Percentiles rank a stretch among this genome's conserved stretches.
Conservation (phyloP, 805 yeast species). For the Wickerhamiella spandovensis region DNA sequence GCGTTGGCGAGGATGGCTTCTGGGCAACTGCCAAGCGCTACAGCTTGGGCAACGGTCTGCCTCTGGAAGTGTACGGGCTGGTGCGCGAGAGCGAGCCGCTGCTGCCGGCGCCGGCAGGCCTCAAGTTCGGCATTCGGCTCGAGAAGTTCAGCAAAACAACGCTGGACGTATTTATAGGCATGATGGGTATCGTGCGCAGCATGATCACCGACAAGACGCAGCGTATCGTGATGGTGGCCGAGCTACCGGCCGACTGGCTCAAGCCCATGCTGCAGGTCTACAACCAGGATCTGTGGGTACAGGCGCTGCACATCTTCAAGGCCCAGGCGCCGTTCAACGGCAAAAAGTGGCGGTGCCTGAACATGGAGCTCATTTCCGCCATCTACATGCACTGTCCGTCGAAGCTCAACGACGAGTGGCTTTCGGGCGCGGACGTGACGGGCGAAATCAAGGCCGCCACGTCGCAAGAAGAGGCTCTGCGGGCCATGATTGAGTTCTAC, state of each 20-base stretch:
- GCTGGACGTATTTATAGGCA: constrained; percentile 28
- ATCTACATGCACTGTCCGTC: constrained; percentile 66
- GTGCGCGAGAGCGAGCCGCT: neutral
- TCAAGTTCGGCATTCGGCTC: constrained; percentile 1
- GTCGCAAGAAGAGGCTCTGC: constrained; percentile 72
- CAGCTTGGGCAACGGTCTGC: neutral
- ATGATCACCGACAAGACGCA: constrained; percentile 59
- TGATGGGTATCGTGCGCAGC: constrained; percentile 43
- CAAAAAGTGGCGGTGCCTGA: constrained; percentile 82
- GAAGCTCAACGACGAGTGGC: constrained; percentile 73
- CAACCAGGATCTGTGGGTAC: constrained; percentile 48
- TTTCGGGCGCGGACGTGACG: constrained; percentile 66
- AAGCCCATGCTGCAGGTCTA: constrained; percentile 46
- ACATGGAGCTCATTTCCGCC: constrained; percentile 86
- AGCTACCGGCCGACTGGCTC: constrained; percentile 48
- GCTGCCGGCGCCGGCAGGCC: neutral
- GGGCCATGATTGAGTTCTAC: constrained; percentile 69
- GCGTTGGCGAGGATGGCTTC: neutral
- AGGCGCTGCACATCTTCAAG: constrained; percentile 61
- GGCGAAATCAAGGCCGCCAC: constrained; percentile 63
- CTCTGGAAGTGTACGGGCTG: neutral
- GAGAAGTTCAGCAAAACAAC: constrained; percentile 10
- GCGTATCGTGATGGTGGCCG: constrained; percentile 46
- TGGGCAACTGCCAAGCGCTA: constrained; percentile 1
- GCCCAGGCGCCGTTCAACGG: constrained; percentile 82